Conservation (phyloP, 2,329 filamentous ascomycete species). For the Ilyonectria sp. region DNA sequence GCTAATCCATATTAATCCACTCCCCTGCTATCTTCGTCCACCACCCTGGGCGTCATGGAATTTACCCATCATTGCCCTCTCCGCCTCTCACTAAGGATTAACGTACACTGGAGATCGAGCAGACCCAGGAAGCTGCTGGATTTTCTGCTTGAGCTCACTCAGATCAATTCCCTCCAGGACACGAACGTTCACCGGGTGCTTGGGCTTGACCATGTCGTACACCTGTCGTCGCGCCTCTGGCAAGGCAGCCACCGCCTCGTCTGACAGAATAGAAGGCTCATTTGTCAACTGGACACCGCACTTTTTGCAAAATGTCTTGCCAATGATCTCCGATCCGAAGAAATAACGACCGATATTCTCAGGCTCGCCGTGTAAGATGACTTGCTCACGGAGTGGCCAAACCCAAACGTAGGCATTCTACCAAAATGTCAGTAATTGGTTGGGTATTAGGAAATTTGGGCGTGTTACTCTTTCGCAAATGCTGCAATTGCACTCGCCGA, state of each 20-base stretch:
- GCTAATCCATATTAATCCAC: background rate
- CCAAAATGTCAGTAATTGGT: background rate
- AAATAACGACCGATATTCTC: slow-evolving; percentile 58
- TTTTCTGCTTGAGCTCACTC: slow-evolving; percentile 11
- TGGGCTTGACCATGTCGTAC: slow-evolving; percentile 29
- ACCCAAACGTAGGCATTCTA: slow-evolving; percentile 63
- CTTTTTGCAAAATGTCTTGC: slow-evolving; percentile 64
- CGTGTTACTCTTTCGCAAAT: slow-evolving; percentile 59
- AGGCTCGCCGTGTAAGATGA: slow-evolving; percentile 56
- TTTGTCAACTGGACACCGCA: slow-evolving; percentile 64
- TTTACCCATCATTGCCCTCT: background rate
- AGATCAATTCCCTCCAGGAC: slow-evolving; percentile 35
- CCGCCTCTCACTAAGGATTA: slow-evolving; percentile 8
- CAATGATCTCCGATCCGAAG: slow-evolving; percentile 51
- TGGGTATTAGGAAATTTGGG: too few relatives aligned
- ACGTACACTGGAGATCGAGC: slow-evolving; percentile 3
- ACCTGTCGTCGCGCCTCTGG: slow-evolving; percentile 43
- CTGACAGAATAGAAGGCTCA: slow-evolving; percentile 45
- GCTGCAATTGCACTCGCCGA: slow-evolving; percentile 67
- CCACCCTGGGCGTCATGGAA: too few relatives aligned
- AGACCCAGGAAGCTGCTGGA: background rate
- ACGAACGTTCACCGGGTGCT: slow-evolving; percentile 57
- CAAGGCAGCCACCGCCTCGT: slow-evolving; percentile 55
- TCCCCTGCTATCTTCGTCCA: background rate
- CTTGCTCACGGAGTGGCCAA: slow-evolving; percentile 58